Conservation (phyloP, 2,329 filamentous ascomycete species). For the Byssoonygena ceratinophila region DNA sequence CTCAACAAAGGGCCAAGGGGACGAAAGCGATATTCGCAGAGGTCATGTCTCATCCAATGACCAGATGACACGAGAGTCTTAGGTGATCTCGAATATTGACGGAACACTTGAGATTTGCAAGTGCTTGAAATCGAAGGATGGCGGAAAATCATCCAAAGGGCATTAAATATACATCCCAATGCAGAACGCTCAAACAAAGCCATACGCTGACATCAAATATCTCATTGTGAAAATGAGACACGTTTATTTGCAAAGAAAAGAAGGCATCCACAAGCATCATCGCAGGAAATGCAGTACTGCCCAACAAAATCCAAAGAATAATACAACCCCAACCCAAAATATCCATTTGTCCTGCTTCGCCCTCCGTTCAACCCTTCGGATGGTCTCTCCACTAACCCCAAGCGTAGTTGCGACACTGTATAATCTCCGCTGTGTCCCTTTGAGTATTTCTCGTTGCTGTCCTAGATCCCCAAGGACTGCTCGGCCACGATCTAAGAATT, state of each 20-base stretch:
- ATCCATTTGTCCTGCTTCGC: slow-evolving; percentile 98
- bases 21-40: too few species aligned
- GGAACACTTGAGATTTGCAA: too few species aligned
- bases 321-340: slow-evolving; percentile 72
- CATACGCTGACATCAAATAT: background rate
- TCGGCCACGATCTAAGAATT: slow-evolving; percentile 83
- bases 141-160: background rate
- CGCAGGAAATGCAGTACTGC: slow-evolving; percentile 75
- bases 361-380: slow-evolving; percentile 86
- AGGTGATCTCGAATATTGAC: too few species aligned
- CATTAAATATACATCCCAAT: background rate
- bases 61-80: too few species aligned
- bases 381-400: slow-evolving; percentile 88
- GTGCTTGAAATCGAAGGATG: background rate
- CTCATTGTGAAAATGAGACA: background rate
- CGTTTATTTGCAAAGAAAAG: background rate
- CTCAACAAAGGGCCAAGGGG: too few species aligned
- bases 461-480: slow-evolving; percentile 81
- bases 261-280: slow-evolving; percentile 32
- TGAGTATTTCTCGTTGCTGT: slow-evolving; percentile 85
- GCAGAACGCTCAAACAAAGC: background rate
- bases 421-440: slow-evolving; percentile 80
- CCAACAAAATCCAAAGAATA: slow-evolving; percentile 90
- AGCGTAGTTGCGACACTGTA: slow-evolving; percentile 92
- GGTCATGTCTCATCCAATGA: too few species aligned